Evolutionary conservation across 73 alveolate genomes (phyloP), one percentile per base, ranked within the genome.

Genomic region (Strombidium stylifer): DNA sequence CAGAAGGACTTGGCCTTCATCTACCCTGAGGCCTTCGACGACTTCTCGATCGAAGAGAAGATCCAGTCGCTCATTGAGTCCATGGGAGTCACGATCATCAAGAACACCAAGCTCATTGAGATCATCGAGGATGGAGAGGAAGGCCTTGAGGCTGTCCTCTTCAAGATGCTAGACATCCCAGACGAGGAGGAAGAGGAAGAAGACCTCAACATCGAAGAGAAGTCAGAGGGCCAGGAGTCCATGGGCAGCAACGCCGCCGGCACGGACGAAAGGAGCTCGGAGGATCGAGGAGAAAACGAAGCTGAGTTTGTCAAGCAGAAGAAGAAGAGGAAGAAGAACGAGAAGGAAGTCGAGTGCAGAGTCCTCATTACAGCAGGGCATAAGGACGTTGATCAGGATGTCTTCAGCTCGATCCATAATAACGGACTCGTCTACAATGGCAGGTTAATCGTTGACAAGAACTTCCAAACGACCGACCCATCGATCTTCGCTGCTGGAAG

Each of bases 341-440:
- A 87, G 34, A 59, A 83, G 3, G 82, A 82, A 21, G 31, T 91
- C 5, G 82, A 81, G 11, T 87, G 94, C 59, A 84, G 86, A 50
- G 90, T 87, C 32, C 46, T 91, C 18, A 92, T 96, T 45, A 89
- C 98, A 28, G 96, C 97, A 42, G 99, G 99, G 21, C 91, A 88
- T 74, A 82, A 92, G 18, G 98, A 96, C 77, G 98, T 96, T 3
- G 99, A 96, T 73, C 88, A 93, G 12, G 97, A 93, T 48, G 94
- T 96, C 37, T 96, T 96, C 67, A 68, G 85, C 41, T 91, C 96
- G 47, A 96, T 96, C 36, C 99, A 96, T 75, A 93, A 96, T 61
- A 96, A 96, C 69, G 98, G 99, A 21, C 88, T 96, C 40, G 99
- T 96, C 4, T 96, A 93, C 69, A 96, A 96, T 54, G 99, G 99